phyloP scores from a whole-genome alignment of 164 flowering plant species.

The Kalanchoe fedtschenkoi region DNA sequence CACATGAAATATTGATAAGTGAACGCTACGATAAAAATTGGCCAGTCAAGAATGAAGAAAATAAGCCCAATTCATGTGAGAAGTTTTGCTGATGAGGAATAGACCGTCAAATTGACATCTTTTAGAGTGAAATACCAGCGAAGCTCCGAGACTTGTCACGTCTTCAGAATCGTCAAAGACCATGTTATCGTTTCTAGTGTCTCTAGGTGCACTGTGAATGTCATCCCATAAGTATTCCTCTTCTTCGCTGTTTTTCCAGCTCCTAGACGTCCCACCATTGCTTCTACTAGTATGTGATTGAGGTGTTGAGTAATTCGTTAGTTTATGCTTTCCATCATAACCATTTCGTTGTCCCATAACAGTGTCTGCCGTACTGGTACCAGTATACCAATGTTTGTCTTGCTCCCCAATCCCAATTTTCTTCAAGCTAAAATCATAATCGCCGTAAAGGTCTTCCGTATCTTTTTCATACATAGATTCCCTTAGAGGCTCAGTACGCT shows the following conservation, averaged over 20 bases:
- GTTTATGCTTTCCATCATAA: neutral
- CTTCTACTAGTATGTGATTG: neutral
- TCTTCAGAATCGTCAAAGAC: neutral
- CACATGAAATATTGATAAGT: too few relatives aligned
- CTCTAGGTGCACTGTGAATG: neutral
- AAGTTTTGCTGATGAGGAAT: too few relatives aligned
- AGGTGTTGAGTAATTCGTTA: neutral
- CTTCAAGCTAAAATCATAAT: conserved; percentile 3
- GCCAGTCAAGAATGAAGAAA: too few relatives aligned
- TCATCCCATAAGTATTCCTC: conserved; percentile 4
- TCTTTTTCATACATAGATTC: conserved; percentile 2
- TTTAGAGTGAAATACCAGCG: neutral
- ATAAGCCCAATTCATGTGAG: too few relatives aligned
- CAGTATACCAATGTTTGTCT: conserved; percentile 2
- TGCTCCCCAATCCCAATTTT: neutral
- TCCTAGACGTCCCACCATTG: conserved; percentile 1
- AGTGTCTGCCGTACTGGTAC: neutral
- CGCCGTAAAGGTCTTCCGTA: neutral
- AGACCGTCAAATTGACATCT: too few relatives aligned
- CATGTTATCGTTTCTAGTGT: neutral
- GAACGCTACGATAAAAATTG: too few relatives aligned
- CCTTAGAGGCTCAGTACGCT: neutral
- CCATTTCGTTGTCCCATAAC: conserved; percentile 3
- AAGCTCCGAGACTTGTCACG: neutral
- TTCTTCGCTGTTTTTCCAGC: conserved; percentile 2